phyloP scores from a whole-genome alignment of 1,284 basidiomycete species.

The Moesziomyces antarcticus region DNA sequence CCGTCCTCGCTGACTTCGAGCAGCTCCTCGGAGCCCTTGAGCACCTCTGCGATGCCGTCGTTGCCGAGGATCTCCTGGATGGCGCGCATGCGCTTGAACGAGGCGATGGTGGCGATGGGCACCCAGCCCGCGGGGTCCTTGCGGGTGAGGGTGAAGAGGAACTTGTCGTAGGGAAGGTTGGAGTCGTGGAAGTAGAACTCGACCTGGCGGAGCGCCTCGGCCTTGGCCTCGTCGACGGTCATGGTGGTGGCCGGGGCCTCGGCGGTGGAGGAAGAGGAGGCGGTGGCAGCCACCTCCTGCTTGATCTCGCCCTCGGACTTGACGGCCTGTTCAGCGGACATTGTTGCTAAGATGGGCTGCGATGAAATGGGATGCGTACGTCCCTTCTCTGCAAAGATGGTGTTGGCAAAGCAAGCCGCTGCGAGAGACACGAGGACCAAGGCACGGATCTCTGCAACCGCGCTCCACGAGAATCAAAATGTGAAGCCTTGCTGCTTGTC shows the following conservation, averaged over 20 bases:
- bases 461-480: neutral
- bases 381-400: constrained; percentile 4
- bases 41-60: constrained; percentile 55
- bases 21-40: constrained; percentile 65
- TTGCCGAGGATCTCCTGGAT: constrained; percentile 67
- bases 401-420: constrained; percentile 2
- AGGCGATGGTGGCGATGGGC: constrained; percentile 84
- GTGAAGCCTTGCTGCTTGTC: neutral
- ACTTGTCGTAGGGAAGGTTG: constrained; percentile 97
- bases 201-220: constrained; percentile 69
- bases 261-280: constrained; percentile 23
- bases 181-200: constrained; percentile 92
- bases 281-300: constrained; percentile 22
- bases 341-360: constrained; percentile 3
- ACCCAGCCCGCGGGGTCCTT: constrained; percentile 79
- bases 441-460: neutral
- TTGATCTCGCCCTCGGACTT: constrained; percentile 12
- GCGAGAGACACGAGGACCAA: neutral
- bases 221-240: constrained; percentile 54
- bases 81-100: constrained; percentile 92
- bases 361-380: constrained; percentile 1
- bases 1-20: constrained; percentile 82
- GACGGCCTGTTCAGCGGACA: constrained; percentile 35
- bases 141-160: constrained; percentile 76
- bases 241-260: constrained; percentile 21